These are phyloP conservation scores for Phaffia rhodozyma DNA, from an alignment of 1,284 basidiomycete species.

Conservation along the genomic window DNA sequence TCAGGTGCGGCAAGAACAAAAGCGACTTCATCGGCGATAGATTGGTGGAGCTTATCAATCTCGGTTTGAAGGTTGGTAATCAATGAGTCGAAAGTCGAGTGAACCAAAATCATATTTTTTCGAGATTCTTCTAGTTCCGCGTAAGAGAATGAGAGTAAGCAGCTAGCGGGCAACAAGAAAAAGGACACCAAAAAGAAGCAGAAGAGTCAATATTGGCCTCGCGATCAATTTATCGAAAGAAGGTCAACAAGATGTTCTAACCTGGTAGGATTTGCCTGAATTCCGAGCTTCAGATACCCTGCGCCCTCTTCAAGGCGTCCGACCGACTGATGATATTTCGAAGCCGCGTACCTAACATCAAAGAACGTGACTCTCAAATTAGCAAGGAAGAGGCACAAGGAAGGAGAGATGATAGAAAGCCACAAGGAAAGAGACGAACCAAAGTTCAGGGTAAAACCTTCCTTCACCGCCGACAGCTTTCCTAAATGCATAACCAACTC, in stretches of 20 bases:
- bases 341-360: constrained; percentile 69
- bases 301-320: constrained; percentile 71
- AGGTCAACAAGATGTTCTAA: constrained; percentile 27
- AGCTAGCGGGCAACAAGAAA: constrained; percentile 42
- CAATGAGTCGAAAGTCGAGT: constrained; percentile 57
- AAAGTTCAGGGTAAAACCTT: constrained; percentile 88
- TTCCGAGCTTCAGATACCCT: constrained; percentile 67
- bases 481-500: constrained; percentile 71
- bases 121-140: constrained; percentile 66
- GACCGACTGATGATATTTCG: constrained; percentile 60
- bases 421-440: constrained; percentile 43
- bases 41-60: constrained; percentile 54
- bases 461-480: constrained; percentile 77
- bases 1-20: constrained; percentile 23
- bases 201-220: background rate
- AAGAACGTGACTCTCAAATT: background rate
- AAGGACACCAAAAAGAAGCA: background rate
- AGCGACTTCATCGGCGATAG: constrained; percentile 41
- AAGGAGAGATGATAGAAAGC: background rate
- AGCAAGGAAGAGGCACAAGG: constrained; percentile 12
- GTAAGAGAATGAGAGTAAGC: constrained; percentile 76
- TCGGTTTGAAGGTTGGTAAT: constrained; percentile 56
- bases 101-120: constrained; percentile 55
- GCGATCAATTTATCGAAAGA: background rate
- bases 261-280: constrained; percentile 79